Evolutionary conservation across 2,329 filamentous ascomycete genomes (phyloP).

Genomic region (Didymella glomerata): DNA sequence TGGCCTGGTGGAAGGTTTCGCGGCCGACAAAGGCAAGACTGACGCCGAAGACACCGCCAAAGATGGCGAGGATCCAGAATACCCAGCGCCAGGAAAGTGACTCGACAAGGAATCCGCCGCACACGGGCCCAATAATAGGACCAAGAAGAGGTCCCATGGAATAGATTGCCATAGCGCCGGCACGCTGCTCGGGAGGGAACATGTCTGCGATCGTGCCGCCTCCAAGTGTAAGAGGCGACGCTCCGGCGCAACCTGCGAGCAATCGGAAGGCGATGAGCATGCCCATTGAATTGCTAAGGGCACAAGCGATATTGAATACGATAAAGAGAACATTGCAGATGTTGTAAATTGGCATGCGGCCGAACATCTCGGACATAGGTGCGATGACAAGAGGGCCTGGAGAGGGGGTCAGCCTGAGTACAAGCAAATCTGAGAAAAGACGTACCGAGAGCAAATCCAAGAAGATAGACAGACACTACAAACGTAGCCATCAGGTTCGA

Average conservation of each 20-base stretch:
- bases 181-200: slow-evolving; percentile 46
- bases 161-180: slow-evolving; percentile 51
- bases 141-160: slow-evolving; percentile 49
- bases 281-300: slow-evolving; percentile 42
- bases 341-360: slow-evolving; percentile 45
- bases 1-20: slow-evolving; percentile 59
- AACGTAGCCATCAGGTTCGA: slow-evolving; percentile 47
- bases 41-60: slow-evolving; percentile 50
- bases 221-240: slow-evolving; percentile 47
- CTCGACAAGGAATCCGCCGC: slow-evolving; percentile 47
- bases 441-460: slow-evolving; percentile 47
- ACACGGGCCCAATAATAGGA: slow-evolving; percentile 48
- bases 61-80: slow-evolving; percentile 45
- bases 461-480: slow-evolving; percentile 51
- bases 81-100: slow-evolving; percentile 49
- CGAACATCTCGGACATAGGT: slow-evolving; percentile 50
- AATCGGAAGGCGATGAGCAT: slow-evolving; percentile 53
- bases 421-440: background rate
- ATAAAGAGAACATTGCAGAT: slow-evolving; percentile 60
- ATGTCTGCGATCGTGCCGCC: slow-evolving; percentile 50
- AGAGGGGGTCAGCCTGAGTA: background rate
- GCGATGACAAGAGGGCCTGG: slow-evolving; percentile 49
- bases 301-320: slow-evolving; percentile 58
- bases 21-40: slow-evolving; percentile 51
- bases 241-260: slow-evolving; percentile 46